Evolutionary conservation across 2,329 filamentous ascomycete genomes (phyloP).

Genomic region (Phialophora expanda): DNA sequence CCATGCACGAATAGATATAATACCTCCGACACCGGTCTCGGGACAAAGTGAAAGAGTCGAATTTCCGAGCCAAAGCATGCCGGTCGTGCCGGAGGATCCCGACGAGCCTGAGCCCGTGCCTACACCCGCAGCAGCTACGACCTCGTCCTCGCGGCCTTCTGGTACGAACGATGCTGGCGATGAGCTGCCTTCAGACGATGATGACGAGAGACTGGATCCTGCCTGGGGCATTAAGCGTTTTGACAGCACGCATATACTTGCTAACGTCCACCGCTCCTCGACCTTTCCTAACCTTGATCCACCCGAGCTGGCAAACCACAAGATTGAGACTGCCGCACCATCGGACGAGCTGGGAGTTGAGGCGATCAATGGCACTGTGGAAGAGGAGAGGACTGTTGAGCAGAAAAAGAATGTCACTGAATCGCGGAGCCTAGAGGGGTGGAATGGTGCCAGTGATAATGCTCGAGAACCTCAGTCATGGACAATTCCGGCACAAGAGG

Average conservation of each 20-base stretch:
- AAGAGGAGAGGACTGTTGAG: not conserved
- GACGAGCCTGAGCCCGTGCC: not conserved
- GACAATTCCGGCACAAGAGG: slow-evolving; percentile 24
- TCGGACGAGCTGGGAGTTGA: slow-evolving; percentile 11
- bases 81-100: not conserved
- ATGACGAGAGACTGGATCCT: slow-evolving; percentile 37
- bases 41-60: not conserved
- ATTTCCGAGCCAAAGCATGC: not conserved
- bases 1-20: slow-evolving; percentile 16
- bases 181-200: slow-evolving; percentile 35
- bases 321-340: not conserved
- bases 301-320: slow-evolving; percentile 1
- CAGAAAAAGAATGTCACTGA: slow-evolving; percentile 14
- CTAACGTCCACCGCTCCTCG: slow-evolving; percentile 33
- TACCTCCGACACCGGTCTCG: slow-evolving; percentile 23
- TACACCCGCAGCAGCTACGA: not conserved
- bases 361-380: slow-evolving; percentile 2
- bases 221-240: slow-evolving; percentile 38
- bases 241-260: slow-evolving; percentile 35
- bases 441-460: slow-evolving; percentile 19
- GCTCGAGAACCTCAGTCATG: slow-evolving; percentile 19
- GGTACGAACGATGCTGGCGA: slow-evolving; percentile 13
- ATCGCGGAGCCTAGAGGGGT: slow-evolving; percentile 19
- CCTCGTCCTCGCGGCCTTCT: slow-evolving; percentile 14
- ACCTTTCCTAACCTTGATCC: slow-evolving; percentile 35